Base-by-base conservation (phyloP, 2,329 filamentous ascomycete genomes). In the Aspergillus luchuensis region DNA sequence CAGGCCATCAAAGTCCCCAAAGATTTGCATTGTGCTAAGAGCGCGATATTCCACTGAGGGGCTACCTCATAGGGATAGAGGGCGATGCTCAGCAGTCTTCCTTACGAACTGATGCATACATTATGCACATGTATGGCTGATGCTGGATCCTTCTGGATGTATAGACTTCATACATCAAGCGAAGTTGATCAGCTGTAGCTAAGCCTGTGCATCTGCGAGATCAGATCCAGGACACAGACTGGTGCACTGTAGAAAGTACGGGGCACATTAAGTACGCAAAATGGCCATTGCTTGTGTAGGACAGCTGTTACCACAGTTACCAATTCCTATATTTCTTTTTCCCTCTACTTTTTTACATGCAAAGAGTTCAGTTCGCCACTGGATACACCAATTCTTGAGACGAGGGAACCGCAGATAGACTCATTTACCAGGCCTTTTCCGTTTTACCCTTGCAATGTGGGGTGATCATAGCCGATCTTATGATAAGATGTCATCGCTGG, bases 101-200 rank as follows among this genome's bases (percentile, higher is more conserved):
- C 33, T 36, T 36, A 15, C 33, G 47, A 28, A 15, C 8, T 17
- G 47, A 28, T 50, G 47, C 47, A 50, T 50, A 50, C 30, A n/a
- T 28, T 28, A 50, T 50, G 30, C 28, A 15, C 15, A 52, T 19
- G 8, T 3, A 10, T 53, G 19, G 28, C 38, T 15, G 30, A 15
- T 38, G 17, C 38, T 6, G 15, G 11, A 21, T 19, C 23, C 36
- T 25, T 43, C 33, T 36, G 33, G 33, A 55, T 15, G 28, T 47
- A 56, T 47, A 15, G 39, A 30, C 10, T 47, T n/a, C 39, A 41
- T 56, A 56, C 53, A 56, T 56, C 39, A 56, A 45, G 53, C 41
- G 39, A 56, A 19, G 41, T 47, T 56, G 23, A 56, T 56, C 53
- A 38, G 51, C 50, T 52, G 50, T 52, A 52, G 50, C 50, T 53